Percentiles rank a stretch among this genome's conserved stretches.
These are phyloP conservation scores for Botrytis fragariae DNA, from an alignment of 2,329 filamentous ascomycete genomes.

Conservation along the genomic window DNA sequence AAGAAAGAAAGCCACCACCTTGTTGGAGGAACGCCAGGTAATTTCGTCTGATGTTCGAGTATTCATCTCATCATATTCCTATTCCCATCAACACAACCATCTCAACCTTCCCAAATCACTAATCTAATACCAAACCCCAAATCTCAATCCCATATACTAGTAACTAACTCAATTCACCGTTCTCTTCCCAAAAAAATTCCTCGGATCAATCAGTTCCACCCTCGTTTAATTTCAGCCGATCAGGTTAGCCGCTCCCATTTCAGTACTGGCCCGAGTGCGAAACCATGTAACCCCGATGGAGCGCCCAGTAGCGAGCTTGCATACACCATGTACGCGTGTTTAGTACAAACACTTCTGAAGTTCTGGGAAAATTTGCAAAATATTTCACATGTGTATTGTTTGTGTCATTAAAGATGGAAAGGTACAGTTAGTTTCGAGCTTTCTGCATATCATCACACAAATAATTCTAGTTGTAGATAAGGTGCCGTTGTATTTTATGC, in stretches of 20 bases:
- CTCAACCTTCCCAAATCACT: not conserved
- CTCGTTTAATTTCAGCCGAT: slow-evolving; percentile 36
- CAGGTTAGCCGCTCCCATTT: slow-evolving; percentile 28
- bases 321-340: slow-evolving; percentile 8
- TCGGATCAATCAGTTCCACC: slow-evolving; percentile 4
- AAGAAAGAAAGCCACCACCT: slow-evolving; percentile 1
- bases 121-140: not conserved
- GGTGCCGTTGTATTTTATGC: not conserved
- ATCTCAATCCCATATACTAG: not conserved
- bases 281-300: slow-evolving; percentile 24
- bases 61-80: not conserved
- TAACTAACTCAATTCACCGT: not conserved
- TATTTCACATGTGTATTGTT: not conserved
- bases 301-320: slow-evolving; percentile 26
- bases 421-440: not conserved
- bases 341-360: not conserved
- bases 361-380: not conserved
- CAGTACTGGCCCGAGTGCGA: slow-evolving; percentile 2
- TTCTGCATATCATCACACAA: not conserved
- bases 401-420: not conserved
- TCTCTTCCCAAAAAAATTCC: not conserved
- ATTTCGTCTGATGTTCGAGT: not conserved
- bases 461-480: not conserved
- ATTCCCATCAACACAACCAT: not conserved
- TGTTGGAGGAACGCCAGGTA: not conserved